Base-by-base conservation (phyloP, 2,329 filamentous ascomycete genomes). In the Epicoccum sorghinum region DNA sequence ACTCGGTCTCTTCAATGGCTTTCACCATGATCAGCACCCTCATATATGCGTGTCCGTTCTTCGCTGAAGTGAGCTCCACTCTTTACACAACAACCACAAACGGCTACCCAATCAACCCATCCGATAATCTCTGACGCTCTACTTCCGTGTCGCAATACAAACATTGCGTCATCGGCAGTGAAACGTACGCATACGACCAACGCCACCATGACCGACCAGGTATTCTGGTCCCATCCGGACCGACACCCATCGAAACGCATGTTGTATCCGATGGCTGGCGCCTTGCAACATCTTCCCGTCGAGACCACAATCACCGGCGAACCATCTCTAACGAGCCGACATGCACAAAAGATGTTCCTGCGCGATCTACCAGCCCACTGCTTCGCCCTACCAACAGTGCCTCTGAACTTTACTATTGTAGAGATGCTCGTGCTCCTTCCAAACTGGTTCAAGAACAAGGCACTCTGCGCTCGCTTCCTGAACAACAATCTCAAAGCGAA, bases 401-500 rank as follows among this genome's bases (percentile, higher is more conserved):
- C 3, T 12, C 50, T 66, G 27, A 64, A 63, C 29, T 61, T 60
- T 14, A 65, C 64, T 6, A 25, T 64, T 12, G 55, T 50, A 1
- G 64, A 67, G 13, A 56, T 64, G 30, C 47, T 67, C 13, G 53
- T 47, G 4, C 24, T 67, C 8, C 25, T 65, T 2, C 61, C 60
- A 0, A 59, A 63, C 13, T 62, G 59, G 59, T 64, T 63, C 35
- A 59, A 58, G 23, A 58, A 61, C 23, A 42, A 37, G 9, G 18
- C 37, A 3, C 36, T 63, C 4, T 46, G 48, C 23, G 8, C 3
- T 0, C 64, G 62, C 3, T 58, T 67, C 10, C 12, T 63, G 24
- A 61, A 55, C 37, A 66, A 67, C 29, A 38, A 54, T 6, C 53
- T 67, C 18, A 63, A 27, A 1, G 33, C 55, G 4, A 37, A 35